Evolutionary conservation across 768 basidiomycete species (phyloP).

Genomic region (Mycena crocata): DNA sequence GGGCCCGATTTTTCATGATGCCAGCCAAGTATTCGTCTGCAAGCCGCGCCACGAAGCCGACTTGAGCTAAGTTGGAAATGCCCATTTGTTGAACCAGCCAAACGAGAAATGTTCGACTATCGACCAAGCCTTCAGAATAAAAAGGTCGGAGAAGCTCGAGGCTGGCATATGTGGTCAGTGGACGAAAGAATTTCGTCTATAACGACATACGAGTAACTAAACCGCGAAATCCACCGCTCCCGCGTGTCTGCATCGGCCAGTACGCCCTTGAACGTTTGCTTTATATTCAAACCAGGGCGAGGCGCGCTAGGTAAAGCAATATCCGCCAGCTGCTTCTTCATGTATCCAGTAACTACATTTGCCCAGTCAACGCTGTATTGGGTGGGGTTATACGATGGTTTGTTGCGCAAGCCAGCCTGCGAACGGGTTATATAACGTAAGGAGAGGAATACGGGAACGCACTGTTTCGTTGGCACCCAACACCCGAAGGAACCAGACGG

Average conservation of each 20-base stretch:
- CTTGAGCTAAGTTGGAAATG: constrained; percentile 85
- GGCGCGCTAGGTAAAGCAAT: constrained; percentile 86
- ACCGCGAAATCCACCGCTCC: constrained; percentile 82
- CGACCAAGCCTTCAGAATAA: constrained; percentile 84
- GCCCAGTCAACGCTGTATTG: constrained; percentile 92
- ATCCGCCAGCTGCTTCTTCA: constrained; percentile 85
- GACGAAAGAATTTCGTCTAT: not conserved
- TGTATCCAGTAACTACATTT: constrained; percentile 79
- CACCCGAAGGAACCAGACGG: constrained; percentile 89
- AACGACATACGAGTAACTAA: constrained; percentile 74
- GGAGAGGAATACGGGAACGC: constrained; percentile 29
- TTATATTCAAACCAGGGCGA: constrained; percentile 81
- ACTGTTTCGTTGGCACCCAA: constrained; percentile 91
- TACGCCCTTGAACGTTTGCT: constrained; percentile 86
- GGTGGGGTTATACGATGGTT: constrained; percentile 82
- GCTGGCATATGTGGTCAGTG: constrained; percentile 48
- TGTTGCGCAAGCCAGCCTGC: constrained; percentile 81
- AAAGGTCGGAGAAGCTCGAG: constrained; percentile 79
- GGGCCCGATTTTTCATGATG: constrained; percentile 72
- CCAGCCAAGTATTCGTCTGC: constrained; percentile 84
- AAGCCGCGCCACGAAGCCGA: constrained; percentile 79
- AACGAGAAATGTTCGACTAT: constrained; percentile 77
- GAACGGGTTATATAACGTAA: not conserved
- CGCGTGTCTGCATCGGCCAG: constrained; percentile 77
- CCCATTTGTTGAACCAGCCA: constrained; percentile 86